Evolutionary conservation across 106 monocot genomes (phyloP).

Genomic region (Phalaenopsis equestris): DNA sequence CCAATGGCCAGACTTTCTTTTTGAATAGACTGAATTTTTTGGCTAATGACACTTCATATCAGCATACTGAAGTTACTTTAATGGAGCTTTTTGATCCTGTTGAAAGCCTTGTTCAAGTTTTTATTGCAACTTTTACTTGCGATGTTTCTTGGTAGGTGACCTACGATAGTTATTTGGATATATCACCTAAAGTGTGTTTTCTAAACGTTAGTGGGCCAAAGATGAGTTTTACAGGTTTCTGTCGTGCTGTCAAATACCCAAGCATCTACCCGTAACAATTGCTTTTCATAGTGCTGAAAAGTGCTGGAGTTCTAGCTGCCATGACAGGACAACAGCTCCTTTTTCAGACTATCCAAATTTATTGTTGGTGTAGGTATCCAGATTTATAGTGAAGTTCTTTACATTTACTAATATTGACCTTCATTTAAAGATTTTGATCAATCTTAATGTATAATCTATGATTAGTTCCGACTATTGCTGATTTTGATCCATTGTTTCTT

Average conservation of each 20-base stretch:
- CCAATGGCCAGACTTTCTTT: too few species aligned
- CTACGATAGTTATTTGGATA: not conserved
- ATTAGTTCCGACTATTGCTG: too few species aligned
- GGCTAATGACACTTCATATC: conserved; percentile 10
- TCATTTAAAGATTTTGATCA: not conserved
- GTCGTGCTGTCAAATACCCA: conserved; percentile 48
- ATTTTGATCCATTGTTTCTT: too few species aligned
- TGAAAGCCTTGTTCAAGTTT: conserved; percentile 16
- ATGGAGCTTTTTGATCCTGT: conserved; percentile 72
- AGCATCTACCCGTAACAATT: conserved; percentile 58
- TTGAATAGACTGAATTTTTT: conserved; percentile 5
- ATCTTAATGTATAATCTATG: too few species aligned
- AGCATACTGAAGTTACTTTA: conserved; percentile 33
- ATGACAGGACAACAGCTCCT: conserved; percentile 47
- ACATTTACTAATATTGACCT: not conserved
- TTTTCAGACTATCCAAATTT: conserved; percentile 63
- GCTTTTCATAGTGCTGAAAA: conserved; percentile 54
- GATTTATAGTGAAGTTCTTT: not conserved
- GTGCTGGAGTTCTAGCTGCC: conserved; percentile 52
- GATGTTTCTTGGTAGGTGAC: conserved; percentile 63
- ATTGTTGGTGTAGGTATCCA: conserved; percentile 47
- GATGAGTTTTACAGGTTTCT: conserved; percentile 49
- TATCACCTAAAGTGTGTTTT: not conserved
- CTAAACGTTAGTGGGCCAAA: not conserved
- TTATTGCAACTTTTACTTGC: conserved; percentile 58